Percentiles rank a stretch among this genome's conserved stretches.
Conservation (phyloP, 2,329 filamentous ascomycete genomes). For the Fusarium bactridioides region DNA sequence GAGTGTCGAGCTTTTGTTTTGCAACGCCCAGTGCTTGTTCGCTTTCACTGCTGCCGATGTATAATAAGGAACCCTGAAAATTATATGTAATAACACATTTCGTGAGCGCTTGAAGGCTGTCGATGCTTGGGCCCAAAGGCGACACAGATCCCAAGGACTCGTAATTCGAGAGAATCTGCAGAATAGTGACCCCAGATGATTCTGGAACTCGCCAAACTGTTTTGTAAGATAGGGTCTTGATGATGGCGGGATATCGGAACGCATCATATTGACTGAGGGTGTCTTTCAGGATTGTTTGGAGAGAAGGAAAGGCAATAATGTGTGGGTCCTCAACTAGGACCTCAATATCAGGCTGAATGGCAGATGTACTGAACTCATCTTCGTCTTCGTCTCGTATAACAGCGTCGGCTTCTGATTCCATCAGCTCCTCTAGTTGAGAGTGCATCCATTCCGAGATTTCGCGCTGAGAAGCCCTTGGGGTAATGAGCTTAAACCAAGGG, state of each 20-base stretch:
- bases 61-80: slow-evolving; percentile 38
- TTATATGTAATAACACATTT: slow-evolving; percentile 42
- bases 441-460: slow-evolving; percentile 32
- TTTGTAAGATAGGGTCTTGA: slow-evolving; percentile 30
- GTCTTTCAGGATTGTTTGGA: background rate
- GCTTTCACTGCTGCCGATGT: slow-evolving; percentile 37
- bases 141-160: slow-evolving; percentile 18
- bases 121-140: slow-evolving; percentile 4
- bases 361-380: background rate
- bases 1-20: slow-evolving; percentile 32
- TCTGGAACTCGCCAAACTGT: slow-evolving; percentile 41
- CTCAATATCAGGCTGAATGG: slow-evolving; percentile 28
- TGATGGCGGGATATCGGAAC: slow-evolving; percentile 34
- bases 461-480: background rate
- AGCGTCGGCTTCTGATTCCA: slow-evolving; percentile 26
- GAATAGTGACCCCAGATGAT: slow-evolving; percentile 2
- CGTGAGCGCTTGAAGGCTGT: slow-evolving; percentile 2
- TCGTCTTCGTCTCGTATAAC: slow-evolving; percentile 8
- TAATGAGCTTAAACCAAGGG: slow-evolving; percentile 48
- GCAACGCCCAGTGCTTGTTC: slow-evolving; percentile 15
- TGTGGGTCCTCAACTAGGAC: slow-evolving; percentile 24
- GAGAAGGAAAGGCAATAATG: slow-evolving; percentile 36
- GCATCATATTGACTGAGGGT: slow-evolving; percentile 19
- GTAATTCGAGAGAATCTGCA: slow-evolving; percentile 26
- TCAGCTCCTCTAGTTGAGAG: slow-evolving; percentile 26